phyloP scores from a whole-genome alignment of 2,329 filamentous ascomycete genomes.

The Fusarium transvaalense region DNA sequence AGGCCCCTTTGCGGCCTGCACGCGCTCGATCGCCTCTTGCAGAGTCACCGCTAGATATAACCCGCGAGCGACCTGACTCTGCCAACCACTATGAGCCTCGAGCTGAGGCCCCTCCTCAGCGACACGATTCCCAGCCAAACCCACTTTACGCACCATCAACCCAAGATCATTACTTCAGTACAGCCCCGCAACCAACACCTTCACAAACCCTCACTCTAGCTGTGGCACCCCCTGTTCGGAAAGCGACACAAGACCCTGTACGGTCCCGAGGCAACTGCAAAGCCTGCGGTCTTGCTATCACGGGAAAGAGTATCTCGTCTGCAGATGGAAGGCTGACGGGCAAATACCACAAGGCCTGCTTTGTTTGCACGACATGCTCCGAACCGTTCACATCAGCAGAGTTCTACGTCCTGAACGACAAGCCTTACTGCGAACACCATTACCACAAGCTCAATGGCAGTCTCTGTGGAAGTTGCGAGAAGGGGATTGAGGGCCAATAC shows the following conservation, averaged over 20 bases:
- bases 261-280: constrained; percentile 81
- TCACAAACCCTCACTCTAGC: constrained; percentile 22
- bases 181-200: constrained; percentile 22
- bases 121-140: constrained; percentile 25
- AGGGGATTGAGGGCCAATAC: constrained; percentile 93
- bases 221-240: constrained; percentile 45
- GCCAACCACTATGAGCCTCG: constrained; percentile 41
- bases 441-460: constrained; percentile 94
- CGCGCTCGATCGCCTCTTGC: constrained; percentile 45
- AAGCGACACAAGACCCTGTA: constrained; percentile 57
- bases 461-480: constrained; percentile 81
- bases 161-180: constrained; percentile 33
- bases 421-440: constrained; percentile 90
- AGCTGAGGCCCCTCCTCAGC: constrained; percentile 25
- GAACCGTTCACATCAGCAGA: constrained; percentile 86
- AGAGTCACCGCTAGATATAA: constrained; percentile 48
- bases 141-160: constrained; percentile 39
- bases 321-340: constrained; percentile 92
- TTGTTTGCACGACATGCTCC: constrained; percentile 87
- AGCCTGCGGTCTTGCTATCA: constrained; percentile 81
- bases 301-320: constrained; percentile 92
- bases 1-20: constrained; percentile 50
- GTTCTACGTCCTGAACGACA: constrained; percentile 91
- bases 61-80: constrained; percentile 43
- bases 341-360: constrained; percentile 94